A percentile compares a stretch with the other conserved stretches of the same genome.
phyloP scores from a whole-genome alignment of 2,329 filamentous ascomycete genomes.

The Arthrinium puccinioides region DNA sequence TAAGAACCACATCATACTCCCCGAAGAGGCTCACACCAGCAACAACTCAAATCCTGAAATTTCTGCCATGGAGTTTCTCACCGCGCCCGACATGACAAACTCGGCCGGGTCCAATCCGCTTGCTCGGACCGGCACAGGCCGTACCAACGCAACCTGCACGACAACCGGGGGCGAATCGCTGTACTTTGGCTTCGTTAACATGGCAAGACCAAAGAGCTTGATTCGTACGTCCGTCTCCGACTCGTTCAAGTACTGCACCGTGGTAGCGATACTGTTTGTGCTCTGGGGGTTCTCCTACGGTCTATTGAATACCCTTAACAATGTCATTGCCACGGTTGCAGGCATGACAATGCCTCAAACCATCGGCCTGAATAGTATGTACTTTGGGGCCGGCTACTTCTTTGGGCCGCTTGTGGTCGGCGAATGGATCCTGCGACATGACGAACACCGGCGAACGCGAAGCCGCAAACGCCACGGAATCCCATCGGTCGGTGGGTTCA shows the following conservation, averaged over 20 bases:
- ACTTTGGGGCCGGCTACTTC: slow-evolving; percentile 65
- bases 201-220: slow-evolving; percentile 63
- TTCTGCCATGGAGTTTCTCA: slow-evolving; percentile 38
- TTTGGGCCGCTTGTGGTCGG: slow-evolving; percentile 64
- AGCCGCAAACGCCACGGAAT: slow-evolving; percentile 22
- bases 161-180: slow-evolving; percentile 35
- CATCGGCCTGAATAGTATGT: slow-evolving; percentile 61
- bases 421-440: slow-evolving; percentile 61
- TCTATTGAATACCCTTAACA: slow-evolving; percentile 74
- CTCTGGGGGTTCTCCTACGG: slow-evolving; percentile 91
- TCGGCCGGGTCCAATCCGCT: slow-evolving; percentile 7
- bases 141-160: slow-evolving; percentile 27
- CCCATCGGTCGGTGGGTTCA: slow-evolving; percentile 57
- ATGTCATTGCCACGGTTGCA: slow-evolving; percentile 56
- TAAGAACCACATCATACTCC: slow-evolving; percentile 6
- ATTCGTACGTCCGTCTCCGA: slow-evolving; percentile 56
- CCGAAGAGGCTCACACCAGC: slow-evolving; percentile 8
- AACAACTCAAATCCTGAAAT: slow-evolving; percentile 19
- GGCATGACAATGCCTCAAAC: slow-evolving; percentile 55
- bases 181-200: slow-evolving; percentile 74
- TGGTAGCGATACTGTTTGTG: slow-evolving; percentile 77
- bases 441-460: slow-evolving; percentile 43
- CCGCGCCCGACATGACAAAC: slow-evolving; percentile 28
- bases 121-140: slow-evolving; percentile 16
- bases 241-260: slow-evolving; percentile 62